Evolutionary conservation across 495 filamentous ascomycete species (phyloP).

Genomic region (Pseudomonodictys pantanalensis): DNA sequence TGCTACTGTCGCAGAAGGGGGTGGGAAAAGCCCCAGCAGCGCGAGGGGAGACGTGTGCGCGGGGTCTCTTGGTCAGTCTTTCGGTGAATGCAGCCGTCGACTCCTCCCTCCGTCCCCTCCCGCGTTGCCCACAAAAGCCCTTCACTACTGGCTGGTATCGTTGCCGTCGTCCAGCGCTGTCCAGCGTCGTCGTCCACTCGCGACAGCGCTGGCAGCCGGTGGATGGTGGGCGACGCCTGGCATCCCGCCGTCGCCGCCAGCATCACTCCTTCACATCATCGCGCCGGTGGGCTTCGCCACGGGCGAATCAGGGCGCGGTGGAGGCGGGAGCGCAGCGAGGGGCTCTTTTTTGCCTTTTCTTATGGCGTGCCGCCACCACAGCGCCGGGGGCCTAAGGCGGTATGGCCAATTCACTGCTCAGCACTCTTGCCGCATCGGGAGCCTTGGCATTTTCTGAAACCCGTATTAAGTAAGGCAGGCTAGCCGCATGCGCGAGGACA

Average conservation of each 20-base stretch:
- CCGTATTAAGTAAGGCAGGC: neutral
- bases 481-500: neutral
- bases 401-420: neutral
- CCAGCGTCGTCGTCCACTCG: too few relatives aligned
- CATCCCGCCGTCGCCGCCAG: neutral
- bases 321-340: constrained; percentile 1
- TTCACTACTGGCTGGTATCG: too few relatives aligned
- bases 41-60: too few relatives aligned
- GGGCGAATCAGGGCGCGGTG: neutral
- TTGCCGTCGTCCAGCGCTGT: too few relatives aligned
- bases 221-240: neutral
- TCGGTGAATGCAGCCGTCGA: too few relatives aligned
- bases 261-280: neutral
- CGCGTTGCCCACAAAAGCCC: too few relatives aligned
- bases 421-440: neutral
- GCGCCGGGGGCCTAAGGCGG: neutral
- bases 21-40: too few relatives aligned
- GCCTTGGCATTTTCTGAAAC: neutral
- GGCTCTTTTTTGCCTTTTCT: constrained; percentile 9
- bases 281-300: neutral
- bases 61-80: too few relatives aligned
- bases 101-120: too few relatives aligned
- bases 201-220: too few relatives aligned
- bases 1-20: too few relatives aligned
- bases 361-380: neutral